Conservation (phyloP, 305 asterid genomes). For the Withania somnifera region DNA sequence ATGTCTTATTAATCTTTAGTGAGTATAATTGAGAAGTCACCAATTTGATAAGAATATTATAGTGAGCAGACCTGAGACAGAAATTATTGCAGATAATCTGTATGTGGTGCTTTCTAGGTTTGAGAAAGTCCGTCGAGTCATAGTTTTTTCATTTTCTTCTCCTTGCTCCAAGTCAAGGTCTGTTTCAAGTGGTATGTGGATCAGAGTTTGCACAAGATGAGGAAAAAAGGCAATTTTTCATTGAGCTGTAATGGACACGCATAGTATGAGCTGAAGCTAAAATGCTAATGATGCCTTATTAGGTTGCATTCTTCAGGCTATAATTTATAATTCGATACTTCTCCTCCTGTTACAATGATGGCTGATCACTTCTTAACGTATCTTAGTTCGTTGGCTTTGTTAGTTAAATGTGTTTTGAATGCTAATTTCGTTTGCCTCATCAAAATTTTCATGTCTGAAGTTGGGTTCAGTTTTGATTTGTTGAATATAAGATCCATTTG, state of each 20-base stretch:
- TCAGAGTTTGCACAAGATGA: neutral
- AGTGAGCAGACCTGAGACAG: neutral
- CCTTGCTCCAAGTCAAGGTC: neutral
- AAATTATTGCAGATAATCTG: neutral
- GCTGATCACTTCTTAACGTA: neutral
- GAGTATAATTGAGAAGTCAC: neutral
- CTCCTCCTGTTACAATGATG: neutral
- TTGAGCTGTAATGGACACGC: neutral
- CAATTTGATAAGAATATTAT: neutral
- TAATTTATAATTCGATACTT: neutral
- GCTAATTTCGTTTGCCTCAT: neutral
- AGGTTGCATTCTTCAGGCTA: neutral
- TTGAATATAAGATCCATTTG: neutral
- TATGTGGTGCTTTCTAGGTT: neutral
- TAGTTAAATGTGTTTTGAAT: neutral
- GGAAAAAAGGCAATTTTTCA: neutral
- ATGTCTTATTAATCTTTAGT: neutral
- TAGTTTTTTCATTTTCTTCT: neutral
- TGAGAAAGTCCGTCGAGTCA: neutral
- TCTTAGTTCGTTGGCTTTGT: neutral
- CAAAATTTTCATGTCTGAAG: neutral
- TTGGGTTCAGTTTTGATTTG: neutral
- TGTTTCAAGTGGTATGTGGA: neutral
- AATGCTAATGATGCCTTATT: neutral
- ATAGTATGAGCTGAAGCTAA: neutral